These are phyloP conservation scores for Fusarium scirpi DNA, from an alignment of 2,329 filamentous ascomycete genomes.

Conservation along the genomic window DNA sequence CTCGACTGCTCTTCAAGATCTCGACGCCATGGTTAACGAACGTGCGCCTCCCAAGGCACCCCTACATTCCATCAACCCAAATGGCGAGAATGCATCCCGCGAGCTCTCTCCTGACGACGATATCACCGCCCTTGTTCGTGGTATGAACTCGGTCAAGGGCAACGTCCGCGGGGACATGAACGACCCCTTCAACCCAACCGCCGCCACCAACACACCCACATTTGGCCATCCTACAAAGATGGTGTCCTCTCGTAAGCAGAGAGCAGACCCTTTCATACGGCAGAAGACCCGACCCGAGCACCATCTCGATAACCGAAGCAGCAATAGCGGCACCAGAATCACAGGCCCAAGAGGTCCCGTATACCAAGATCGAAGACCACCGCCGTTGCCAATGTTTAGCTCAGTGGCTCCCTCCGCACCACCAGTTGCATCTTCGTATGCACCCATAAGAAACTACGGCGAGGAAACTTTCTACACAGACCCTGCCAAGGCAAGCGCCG, in stretches of 20 bases:
- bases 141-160: slow-evolving; percentile 46
- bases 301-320: slow-evolving; percentile 58
- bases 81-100: slow-evolving; percentile 45
- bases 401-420: slow-evolving; percentile 49
- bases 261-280: slow-evolving; percentile 67
- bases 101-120: slow-evolving; percentile 51
- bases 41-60: slow-evolving; percentile 60
- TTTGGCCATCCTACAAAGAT: slow-evolving; percentile 58
- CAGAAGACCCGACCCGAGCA: slow-evolving; percentile 68
- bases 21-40: slow-evolving; percentile 60
- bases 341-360: slow-evolving; percentile 61
- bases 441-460: slow-evolving; percentile 42
- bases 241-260: slow-evolving; percentile 65
- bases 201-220: slow-evolving; percentile 43
- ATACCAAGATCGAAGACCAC: slow-evolving; percentile 61
- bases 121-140: slow-evolving; percentile 50
- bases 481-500: slow-evolving; percentile 76
- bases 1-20: slow-evolving; percentile 31
- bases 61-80: slow-evolving; percentile 54
- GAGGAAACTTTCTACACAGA: slow-evolving; percentile 74
- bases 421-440: slow-evolving; percentile 19
- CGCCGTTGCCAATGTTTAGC: slow-evolving; percentile 62
- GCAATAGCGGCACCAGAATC: slow-evolving; percentile 54
- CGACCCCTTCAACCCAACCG: slow-evolving; percentile 25
- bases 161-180: slow-evolving; percentile 31